Conservation (phyloP, 441 rosid species). For the Pelargonium fulgidum region DNA sequence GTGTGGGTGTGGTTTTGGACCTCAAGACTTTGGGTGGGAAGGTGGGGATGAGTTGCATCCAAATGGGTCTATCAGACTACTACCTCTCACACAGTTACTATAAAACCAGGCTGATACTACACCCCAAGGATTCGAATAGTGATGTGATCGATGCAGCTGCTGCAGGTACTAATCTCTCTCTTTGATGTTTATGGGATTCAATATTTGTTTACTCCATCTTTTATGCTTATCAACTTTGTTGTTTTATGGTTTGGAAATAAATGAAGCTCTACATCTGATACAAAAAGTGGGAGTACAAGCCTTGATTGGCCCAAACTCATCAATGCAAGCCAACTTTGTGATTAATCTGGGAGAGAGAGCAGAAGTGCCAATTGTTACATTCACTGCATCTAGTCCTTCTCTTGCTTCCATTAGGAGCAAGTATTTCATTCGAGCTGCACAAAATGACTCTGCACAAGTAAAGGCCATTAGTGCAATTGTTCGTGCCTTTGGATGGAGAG, state of each 20-base stretch:
- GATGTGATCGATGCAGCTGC: not conserved
- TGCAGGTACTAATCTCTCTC: not conserved
- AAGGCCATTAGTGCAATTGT: conserved; percentile 38
- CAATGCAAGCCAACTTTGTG: conserved; percentile 46
- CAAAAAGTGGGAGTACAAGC: conserved; percentile 50
- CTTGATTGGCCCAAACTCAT: conserved; percentile 43
- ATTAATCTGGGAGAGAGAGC: conserved; percentile 37
- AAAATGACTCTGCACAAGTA: conserved; percentile 38
- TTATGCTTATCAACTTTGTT: not conserved
- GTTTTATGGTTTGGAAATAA: not conserved
- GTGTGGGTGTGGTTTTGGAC: not conserved
- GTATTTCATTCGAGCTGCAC: conserved; percentile 42
- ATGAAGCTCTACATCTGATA: conserved; percentile 49
- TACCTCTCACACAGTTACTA: not conserved
- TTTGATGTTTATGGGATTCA: not conserved
- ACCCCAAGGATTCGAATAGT: not conserved
- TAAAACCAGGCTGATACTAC: not conserved
- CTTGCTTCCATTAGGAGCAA: conserved; percentile 35
- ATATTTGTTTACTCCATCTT: too few relatives aligned
- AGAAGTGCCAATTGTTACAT: conserved; percentile 52
- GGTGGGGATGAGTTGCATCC: not conserved
- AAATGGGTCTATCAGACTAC: not conserved
- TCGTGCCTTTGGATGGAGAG: conserved; percentile 47
- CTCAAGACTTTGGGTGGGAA: not conserved
- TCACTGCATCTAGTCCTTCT: conserved; percentile 50